Evolutionary conservation across 2,329 filamentous ascomycete species (phyloP).

Genomic region (Aspergillus pseudoviridinutans): DNA sequence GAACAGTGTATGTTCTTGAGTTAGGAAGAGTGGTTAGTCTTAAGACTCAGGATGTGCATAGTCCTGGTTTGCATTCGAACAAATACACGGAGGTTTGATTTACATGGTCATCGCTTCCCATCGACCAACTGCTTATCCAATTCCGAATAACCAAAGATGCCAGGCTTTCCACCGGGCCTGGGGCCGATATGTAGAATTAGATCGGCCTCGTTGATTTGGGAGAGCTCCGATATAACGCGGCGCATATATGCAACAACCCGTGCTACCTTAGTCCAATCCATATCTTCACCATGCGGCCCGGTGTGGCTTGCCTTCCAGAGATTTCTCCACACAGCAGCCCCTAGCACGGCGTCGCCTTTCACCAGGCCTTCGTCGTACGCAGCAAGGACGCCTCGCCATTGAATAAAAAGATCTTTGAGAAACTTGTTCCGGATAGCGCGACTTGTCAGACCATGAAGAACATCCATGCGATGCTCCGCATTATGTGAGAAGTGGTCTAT

Average conservation of each 20-base stretch:
- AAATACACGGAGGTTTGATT: not conserved
- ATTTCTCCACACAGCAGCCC: conserved; percentile 84
- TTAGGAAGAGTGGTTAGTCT: not conserved
- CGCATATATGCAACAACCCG: conserved; percentile 62
- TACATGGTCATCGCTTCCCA: conserved; percentile 16
- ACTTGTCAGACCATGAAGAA: conserved; percentile 47
- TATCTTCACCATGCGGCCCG: conserved; percentile 41
- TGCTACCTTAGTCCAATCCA: conserved; percentile 59
- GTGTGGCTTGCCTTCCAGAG: conserved; percentile 69
- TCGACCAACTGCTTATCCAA: conserved; percentile 40
- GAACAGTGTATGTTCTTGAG: not conserved
- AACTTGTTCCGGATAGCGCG: conserved; percentile 56
- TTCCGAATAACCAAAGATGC: conserved; percentile 32
- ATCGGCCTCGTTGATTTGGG: conserved; percentile 50
- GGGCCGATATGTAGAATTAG: conserved; percentile 50
- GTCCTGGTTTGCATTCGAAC: not conserved
- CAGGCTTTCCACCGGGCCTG: conserved; percentile 29
- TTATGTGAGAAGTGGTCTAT: conserved; percentile 78
- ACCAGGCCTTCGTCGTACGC: conserved; percentile 53
- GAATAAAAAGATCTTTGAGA: conserved; percentile 82
- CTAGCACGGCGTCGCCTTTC: conserved; percentile 46
- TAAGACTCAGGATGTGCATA: conserved; percentile 4
- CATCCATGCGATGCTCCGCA: conserved; percentile 66
- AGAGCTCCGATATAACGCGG: conserved; percentile 52
- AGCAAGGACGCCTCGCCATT: conserved; percentile 83